Conservation (phyloP, 306 rosid species). For the Hippophae rhamnoides region DNA sequence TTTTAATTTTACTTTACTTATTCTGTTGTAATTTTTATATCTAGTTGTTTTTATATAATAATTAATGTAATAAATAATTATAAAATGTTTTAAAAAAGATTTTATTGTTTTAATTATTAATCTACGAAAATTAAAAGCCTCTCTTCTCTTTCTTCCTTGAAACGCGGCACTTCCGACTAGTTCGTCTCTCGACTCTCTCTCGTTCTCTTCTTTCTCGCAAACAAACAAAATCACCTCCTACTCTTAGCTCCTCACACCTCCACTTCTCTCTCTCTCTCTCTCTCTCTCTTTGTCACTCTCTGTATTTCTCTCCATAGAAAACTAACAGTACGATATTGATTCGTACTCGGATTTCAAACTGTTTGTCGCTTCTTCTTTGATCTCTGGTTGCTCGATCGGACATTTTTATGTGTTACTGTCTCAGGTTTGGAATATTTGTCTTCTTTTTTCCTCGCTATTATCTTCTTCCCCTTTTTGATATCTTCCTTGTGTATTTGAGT, state of each 20-base stretch:
- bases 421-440: constrained; percentile 1
- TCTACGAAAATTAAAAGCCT: background rate
- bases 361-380: background rate
- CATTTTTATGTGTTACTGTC: background rate
- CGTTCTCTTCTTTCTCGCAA: background rate
- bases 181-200: constrained; percentile 18
- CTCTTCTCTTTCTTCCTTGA: background rate
- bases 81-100: no score
- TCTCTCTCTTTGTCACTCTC: background rate
- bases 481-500: background rate
- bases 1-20: no score
- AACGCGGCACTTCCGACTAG: constrained; percentile 10
- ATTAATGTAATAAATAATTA: no score
- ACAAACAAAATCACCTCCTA: background rate
- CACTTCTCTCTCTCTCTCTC: background rate
- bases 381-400: constrained; percentile 5
- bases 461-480: no score
- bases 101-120: no score
- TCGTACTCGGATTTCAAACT: no score
- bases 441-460: background rate
- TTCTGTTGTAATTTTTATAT: no score
- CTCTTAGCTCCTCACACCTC: background rate
- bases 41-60: no score
- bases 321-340: background rate
- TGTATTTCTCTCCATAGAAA: background rate